Conservation (phyloP, 2,329 filamentous ascomycete genomes). For the Scortechinia acanthostroma region DNA sequence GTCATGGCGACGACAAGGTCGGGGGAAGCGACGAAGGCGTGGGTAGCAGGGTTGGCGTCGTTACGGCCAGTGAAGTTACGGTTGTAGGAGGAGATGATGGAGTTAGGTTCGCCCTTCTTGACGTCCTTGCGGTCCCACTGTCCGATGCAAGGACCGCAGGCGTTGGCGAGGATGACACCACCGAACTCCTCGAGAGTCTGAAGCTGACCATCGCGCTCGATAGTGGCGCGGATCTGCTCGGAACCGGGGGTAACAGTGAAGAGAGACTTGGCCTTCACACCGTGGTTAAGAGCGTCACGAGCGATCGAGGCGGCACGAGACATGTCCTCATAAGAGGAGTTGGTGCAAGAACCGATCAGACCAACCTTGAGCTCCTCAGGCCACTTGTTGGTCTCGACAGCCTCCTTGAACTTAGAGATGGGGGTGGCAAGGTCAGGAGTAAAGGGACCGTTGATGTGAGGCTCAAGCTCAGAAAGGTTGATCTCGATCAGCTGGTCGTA, state of each 20-base stretch:
- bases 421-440: conserved; percentile 73
- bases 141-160: conserved; percentile 62
- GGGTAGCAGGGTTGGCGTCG: conserved; percentile 71
- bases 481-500: conserved; percentile 73
- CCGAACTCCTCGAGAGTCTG: conserved; percentile 71
- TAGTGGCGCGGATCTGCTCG: conserved; percentile 69
- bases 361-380: conserved; percentile 72
- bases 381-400: conserved; percentile 69
- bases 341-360: conserved; percentile 73
- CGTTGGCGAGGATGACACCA: conserved; percentile 68
- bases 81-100: conserved; percentile 76
- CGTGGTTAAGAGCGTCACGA: conserved; percentile 65
- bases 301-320: conserved; percentile 68
- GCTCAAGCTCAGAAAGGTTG: conserved; percentile 68
- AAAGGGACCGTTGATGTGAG: conserved; percentile 74
- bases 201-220: conserved; percentile 62
- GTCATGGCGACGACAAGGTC: conserved; percentile 70
- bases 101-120: conserved; percentile 68
- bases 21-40: conserved; percentile 71
- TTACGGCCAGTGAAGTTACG: conserved; percentile 78
- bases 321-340: conserved; percentile 56
- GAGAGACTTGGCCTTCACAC: conserved; percentile 65
- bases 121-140: conserved; percentile 70
- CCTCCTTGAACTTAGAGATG: conserved; percentile 71
- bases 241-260: conserved; percentile 73